Evolutionary conservation across 2,329 filamentous ascomycete species (phyloP), one percentile per base, ranked within the genome.

Genomic region (Aspergillus sp.): DNA sequence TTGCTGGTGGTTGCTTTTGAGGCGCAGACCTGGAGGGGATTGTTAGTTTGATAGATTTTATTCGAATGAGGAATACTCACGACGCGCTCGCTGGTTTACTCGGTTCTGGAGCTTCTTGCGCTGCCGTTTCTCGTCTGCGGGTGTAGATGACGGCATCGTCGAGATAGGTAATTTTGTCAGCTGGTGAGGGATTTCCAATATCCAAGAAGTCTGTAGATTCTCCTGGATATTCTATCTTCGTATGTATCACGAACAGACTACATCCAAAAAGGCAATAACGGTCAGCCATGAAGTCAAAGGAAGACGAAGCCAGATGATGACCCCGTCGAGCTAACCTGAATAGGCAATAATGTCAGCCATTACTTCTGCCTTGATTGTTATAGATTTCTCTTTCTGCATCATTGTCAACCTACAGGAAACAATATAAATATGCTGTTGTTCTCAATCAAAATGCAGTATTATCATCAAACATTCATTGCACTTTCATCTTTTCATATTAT

Each of bases 31-130:
- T 64, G 44, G 2, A 17, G 2, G n/a, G 1, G 2, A 19, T 19
- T 11, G 3, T 8, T 50, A 27, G 23, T 23, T 7, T 13, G 7
- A 2, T 19, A 8, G 2, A 27, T 8, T 27, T 7, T 27, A 25
- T 27, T 27, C 0, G 25, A 8, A 8, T 27, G 25, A 27, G 25
- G 25, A 2, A 27, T 27, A 8, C 25, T 60, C 19, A 66, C 64
- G 42, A 48, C 54, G 64, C 1, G 62, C 64, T 55, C 62, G 54
- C 48, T 66, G 64, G 27, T 66, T 66, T 15, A 59, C 15, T 23
- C 60, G 50, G 21, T 66, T 66, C 25, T 64, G 64, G 38, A 56
- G 23, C 23, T 30, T 63, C 59, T 61, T 64, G 2, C 62, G 59
- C 19, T 54, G 48, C 25, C 32, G 54, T 36, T 42, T 61, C 8